Percentiles rank a stretch among this genome's conserved stretches.
Evolutionary conservation across 768 basidiomycete genomes (phyloP).

Genomic region (Tubosaeta brunneosetosa): DNA sequence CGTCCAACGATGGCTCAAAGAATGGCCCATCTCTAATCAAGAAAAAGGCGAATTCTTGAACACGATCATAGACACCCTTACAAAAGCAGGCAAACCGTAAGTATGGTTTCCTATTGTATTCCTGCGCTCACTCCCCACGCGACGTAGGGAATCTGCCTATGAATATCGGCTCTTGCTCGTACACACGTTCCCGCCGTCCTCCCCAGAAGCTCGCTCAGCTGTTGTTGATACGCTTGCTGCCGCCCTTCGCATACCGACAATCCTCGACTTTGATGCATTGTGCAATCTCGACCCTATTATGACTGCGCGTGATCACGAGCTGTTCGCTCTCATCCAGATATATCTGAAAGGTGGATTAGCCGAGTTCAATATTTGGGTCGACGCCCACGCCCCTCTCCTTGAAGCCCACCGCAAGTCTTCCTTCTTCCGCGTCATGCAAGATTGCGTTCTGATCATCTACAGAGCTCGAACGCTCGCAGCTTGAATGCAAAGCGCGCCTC

Average conservation of each 20-base stretch:
- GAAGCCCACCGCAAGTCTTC: constrained; percentile 51
- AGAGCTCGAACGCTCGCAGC: constrained; percentile 55
- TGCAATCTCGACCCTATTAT: constrained; percentile 73
- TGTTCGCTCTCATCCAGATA: constrained; percentile 71
- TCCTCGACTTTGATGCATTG: constrained; percentile 79
- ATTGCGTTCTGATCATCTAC: neutral
- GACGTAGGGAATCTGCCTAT: constrained; percentile 52
- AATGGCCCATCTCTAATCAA: constrained; percentile 63
- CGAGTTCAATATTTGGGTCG: constrained; percentile 61
- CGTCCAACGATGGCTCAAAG: constrained; percentile 73
- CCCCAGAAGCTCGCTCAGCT: constrained; percentile 46
- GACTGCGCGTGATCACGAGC: constrained; percentile 59
- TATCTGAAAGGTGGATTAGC: constrained; percentile 62
- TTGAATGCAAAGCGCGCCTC: constrained; percentile 78
- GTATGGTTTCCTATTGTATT: constrained; percentile 23
- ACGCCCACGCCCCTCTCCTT: constrained; percentile 44
- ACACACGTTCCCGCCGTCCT: constrained; percentile 53
- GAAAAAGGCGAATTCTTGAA: constrained; percentile 67
- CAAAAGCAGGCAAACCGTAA: constrained; percentile 56
- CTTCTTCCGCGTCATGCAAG: neutral
- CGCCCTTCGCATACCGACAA: constrained; percentile 57
- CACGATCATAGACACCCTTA: constrained; percentile 53
- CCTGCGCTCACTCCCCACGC: neutral
- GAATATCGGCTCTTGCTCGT: constrained; percentile 61
- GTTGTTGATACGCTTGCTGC: constrained; percentile 58